phyloP scores from a whole-genome alignment of 305 asterid genomes.

The Plantago coronopus region DNA sequence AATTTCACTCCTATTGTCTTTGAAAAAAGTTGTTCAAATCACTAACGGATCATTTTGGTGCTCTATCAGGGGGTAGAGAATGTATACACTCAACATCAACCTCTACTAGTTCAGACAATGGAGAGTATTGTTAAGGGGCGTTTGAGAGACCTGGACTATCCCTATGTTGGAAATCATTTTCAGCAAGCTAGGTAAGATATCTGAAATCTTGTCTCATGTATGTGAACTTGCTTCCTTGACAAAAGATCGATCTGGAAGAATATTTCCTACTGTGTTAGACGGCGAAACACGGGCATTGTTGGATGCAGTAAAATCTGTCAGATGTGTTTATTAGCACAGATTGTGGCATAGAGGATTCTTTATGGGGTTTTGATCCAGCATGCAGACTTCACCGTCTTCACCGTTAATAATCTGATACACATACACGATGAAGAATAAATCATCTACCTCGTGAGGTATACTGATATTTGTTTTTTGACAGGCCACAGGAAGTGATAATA shows the following conservation, averaged over 20 bases:
- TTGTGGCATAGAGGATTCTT: too few species aligned
- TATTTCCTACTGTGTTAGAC: too few species aligned
- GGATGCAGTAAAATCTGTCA: too few species aligned
- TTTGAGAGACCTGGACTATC: slow-evolving; percentile 93
- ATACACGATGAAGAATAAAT: not conserved
- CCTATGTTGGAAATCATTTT: slow-evolving; percentile 89
- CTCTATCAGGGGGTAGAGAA: slow-evolving; percentile 84
- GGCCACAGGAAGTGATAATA: slow-evolving; percentile 92
- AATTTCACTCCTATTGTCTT: slow-evolving; percentile 17
- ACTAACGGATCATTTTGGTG: slow-evolving; percentile 17
- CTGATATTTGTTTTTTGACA: slow-evolving; percentile 26
- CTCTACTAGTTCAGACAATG: slow-evolving; percentile 84
- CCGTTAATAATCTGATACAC: not conserved
- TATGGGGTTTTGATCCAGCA: too few species aligned
- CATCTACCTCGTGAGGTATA: not conserved
- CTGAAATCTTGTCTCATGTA: not conserved
- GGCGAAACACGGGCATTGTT: too few species aligned
- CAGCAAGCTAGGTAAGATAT: slow-evolving; percentile 81
- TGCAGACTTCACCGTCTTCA: not conserved
- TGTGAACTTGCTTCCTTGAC: not conserved
- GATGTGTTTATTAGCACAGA: too few species aligned
- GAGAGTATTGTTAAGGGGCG: slow-evolving; percentile 93
- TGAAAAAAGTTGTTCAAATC: slow-evolving; percentile 14
- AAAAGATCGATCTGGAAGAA: not conserved
- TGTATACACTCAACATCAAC: slow-evolving; percentile 99